These are phyloP conservation scores for Quercus phellos DNA, from an alignment of 331 rosid genomes.

Conservation along the genomic window DNA sequence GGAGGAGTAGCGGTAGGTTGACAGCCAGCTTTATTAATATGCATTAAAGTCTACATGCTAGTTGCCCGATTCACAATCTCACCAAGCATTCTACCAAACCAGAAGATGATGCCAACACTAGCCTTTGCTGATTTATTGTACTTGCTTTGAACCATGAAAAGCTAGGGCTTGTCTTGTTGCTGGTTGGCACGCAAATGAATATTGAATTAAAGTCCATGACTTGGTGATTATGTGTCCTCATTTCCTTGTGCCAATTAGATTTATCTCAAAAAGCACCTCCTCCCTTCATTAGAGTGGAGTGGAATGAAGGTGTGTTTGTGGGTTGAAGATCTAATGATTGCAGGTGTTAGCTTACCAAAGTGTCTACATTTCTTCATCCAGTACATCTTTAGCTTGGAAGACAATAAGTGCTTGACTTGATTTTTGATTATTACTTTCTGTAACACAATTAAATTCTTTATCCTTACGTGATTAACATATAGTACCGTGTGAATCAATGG, in stretches of 20 bases:
- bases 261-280: neutral
- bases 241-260: neutral
- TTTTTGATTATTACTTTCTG: neutral
- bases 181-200: neutral
- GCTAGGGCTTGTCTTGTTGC: neutral
- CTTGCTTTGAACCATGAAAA: neutral
- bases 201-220: neutral
- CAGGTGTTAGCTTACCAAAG: neutral
- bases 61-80: neutral
- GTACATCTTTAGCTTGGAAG: neutral
- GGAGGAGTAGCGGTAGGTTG: no score
- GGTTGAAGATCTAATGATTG: neutral
- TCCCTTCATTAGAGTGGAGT: neutral
- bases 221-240: neutral
- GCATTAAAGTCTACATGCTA: neutral
- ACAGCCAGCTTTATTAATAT: neutral
- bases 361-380: neutral
- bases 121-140: neutral
- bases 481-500: neutral
- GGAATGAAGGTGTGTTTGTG: neutral
- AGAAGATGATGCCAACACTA: slow-evolving; percentile 4
- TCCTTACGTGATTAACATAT: neutral
- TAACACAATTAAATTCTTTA: neutral
- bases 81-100: slow-evolving; percentile 12
- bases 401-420: neutral